Base-by-base conservation (phyloP, 345 rosid species). In the Eucalyptus tenuipes region DNA sequence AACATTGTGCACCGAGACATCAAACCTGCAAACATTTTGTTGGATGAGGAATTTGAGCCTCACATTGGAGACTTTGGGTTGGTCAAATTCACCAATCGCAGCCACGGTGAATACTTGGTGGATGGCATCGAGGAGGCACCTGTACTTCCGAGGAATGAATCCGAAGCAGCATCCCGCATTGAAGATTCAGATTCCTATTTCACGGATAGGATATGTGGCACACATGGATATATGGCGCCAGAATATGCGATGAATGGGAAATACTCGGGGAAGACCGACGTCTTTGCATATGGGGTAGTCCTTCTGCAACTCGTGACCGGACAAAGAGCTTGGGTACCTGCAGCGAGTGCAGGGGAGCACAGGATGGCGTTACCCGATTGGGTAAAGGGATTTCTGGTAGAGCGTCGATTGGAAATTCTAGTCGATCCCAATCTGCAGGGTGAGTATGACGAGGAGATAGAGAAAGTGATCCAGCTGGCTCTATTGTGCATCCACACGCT, bases 291-390 rank as follows among this genome's bases (percentile, higher is more conserved):
- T 33, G 88, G 88, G 31, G 8, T 89, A 8, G 80, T 22, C 57
- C 59, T 89, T 53, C 86, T 71, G 27, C 86, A 86, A 55, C 86
- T 86, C 71, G 20, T 89, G 47, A 86, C 57, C 31, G 85, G 88
- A 27, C 49, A 33, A 29, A 64, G 15, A 10, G 0, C 1, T 16
- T 0, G 0, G 16, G 86, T 29, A 24, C 5, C 0, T 27, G 87
- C 57, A 52, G 0, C 11, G 86, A 42, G 0, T 52, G 5, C 57
- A 18, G 1, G 3, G 0, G 5, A 1, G 57, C 0, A 18, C 57
- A 4, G 0, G 3, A 47, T 14, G 29, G 0, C 0, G 4, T 52
- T 71, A 42, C 1, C 0, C 80, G 17, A 55, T 12, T 47, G 88
- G 90, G 86, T 86, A 7, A 85, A 22, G 25, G 12, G 55, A 10